Evolutionary conservation across 352 stramenopile species (phyloP).

Genomic region (Pythium diclinum): DNA sequence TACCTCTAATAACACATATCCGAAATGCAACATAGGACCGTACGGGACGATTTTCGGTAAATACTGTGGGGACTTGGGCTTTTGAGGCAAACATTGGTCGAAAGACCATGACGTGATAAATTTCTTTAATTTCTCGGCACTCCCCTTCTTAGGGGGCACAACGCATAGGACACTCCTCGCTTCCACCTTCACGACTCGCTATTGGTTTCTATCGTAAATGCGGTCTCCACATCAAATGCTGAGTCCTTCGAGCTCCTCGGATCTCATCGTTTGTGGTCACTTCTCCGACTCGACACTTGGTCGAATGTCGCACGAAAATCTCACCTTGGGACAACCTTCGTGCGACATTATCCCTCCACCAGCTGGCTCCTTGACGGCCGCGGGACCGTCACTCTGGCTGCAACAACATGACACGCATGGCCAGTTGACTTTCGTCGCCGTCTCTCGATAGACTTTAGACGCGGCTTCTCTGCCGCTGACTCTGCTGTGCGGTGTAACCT

Average conservation of each 20-base stretch:
- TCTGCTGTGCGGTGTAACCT: too few species aligned
- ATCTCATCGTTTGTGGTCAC: too few species aligned
- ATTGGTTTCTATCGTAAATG: too few species aligned
- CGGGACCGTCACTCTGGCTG: slow-evolving; percentile 9
- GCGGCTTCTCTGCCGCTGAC: not conserved
- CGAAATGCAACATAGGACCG: not conserved
- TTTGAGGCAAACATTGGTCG: slow-evolving; percentile 26
- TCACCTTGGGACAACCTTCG: not conserved
- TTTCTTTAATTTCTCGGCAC: slow-evolving; percentile 88
- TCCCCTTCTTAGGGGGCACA: slow-evolving; percentile 31
- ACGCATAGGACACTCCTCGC: not conserved
- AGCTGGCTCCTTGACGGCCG: not conserved
- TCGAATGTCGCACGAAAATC: not conserved
- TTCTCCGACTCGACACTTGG: not conserved
- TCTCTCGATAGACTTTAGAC: not conserved
- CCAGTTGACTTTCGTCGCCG: not conserved
- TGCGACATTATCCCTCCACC: not conserved
- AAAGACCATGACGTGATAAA: slow-evolving; percentile 84
- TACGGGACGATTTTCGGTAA: slow-evolving; percentile 6
- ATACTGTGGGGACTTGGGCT: not conserved
- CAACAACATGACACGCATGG: slow-evolving; percentile 19
- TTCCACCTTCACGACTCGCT: too few species aligned
- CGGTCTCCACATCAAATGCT: too few species aligned
- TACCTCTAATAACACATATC: not conserved
- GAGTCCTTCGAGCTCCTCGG: too few species aligned